phyloP scores from a whole-genome alignment of 805 yeast genomes.

The Isabelozyma heimii region DNA sequence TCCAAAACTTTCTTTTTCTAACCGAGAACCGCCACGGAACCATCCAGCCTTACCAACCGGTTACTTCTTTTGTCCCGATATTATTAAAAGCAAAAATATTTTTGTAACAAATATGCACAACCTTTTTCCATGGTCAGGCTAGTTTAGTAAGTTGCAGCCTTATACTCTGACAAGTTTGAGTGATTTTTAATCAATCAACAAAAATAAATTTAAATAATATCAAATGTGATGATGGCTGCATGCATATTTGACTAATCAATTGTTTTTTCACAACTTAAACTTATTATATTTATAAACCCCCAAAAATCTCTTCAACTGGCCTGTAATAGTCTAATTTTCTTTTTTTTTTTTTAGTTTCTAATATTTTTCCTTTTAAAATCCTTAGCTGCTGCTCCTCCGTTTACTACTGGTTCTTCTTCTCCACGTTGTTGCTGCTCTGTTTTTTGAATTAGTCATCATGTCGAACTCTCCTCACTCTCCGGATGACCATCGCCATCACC shows the following conservation, averaged over 20 bases:
- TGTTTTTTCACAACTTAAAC: too few species aligned
- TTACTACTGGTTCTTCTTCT: too few species aligned
- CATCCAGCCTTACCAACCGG: background rate
- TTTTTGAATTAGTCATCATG: background rate
- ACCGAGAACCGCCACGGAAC: background rate
- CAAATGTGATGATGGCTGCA: background rate
- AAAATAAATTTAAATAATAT: too few species aligned
- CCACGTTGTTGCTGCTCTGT: background rate
- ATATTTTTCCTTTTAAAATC: background rate
- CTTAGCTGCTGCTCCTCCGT: background rate
- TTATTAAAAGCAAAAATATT: background rate
- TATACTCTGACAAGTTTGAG: background rate
- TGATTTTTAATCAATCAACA: background rate
- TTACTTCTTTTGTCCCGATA: background rate
- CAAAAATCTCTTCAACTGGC: too few species aligned
- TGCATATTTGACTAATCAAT: background rate
- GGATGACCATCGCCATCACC: slow-evolving; percentile 10
- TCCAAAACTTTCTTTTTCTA: background rate
- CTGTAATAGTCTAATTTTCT: too few species aligned
- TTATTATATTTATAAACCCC: too few species aligned
- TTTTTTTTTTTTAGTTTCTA: background rate
- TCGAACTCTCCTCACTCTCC: background rate
- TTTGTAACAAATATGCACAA: background rate
- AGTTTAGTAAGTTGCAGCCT: background rate
- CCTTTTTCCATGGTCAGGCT: background rate